phyloP scores from a whole-genome alignment of 1,284 basidiomycete species.

The Cystodermella granulosa region DNA sequence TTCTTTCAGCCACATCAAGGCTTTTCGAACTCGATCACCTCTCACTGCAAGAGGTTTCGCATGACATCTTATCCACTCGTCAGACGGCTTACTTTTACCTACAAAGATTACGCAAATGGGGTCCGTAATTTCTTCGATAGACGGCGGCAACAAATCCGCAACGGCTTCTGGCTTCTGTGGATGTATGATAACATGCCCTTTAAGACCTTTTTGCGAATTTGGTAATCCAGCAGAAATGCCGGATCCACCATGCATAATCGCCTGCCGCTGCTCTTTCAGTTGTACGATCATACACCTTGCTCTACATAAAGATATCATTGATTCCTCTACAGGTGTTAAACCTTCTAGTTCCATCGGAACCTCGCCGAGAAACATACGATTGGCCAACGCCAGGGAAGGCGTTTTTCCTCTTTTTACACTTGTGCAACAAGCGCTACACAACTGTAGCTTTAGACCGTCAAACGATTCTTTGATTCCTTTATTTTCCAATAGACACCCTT shows the following conservation, averaged over 20 bases:
- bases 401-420: too few species aligned
- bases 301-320: conserved; percentile 26
- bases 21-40: conserved; percentile 22
- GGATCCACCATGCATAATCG: conserved; percentile 2
- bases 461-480: too few species aligned
- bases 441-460: too few species aligned
- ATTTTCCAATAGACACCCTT: too few species aligned
- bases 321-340: conserved; percentile 29
- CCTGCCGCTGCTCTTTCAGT: conserved; percentile 17
- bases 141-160: conserved; percentile 27
- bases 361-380: too few species aligned
- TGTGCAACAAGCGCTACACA: too few species aligned
- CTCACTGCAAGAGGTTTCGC: conserved; percentile 32
- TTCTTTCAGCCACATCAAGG: conserved; percentile 32
- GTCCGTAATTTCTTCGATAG: conserved; percentile 23
- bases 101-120: conserved; percentile 38
- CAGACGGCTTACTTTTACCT: conserved; percentile 24
- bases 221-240: conserved; percentile 1
- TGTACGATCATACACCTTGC: conserved; percentile 26
- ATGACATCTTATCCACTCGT: conserved; percentile 29
- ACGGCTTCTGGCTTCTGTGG: conserved; percentile 30
- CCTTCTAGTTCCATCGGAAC: conserved; percentile 11
- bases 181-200: conserved; percentile 37
- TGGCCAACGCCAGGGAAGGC: too few species aligned
- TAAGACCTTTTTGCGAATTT: conserved; percentile 26